These are phyloP conservation scores for Triticum turgidum DNA, from an alignment of 176 grass and related monocot genomes.

Conservation along the genomic window DNA sequence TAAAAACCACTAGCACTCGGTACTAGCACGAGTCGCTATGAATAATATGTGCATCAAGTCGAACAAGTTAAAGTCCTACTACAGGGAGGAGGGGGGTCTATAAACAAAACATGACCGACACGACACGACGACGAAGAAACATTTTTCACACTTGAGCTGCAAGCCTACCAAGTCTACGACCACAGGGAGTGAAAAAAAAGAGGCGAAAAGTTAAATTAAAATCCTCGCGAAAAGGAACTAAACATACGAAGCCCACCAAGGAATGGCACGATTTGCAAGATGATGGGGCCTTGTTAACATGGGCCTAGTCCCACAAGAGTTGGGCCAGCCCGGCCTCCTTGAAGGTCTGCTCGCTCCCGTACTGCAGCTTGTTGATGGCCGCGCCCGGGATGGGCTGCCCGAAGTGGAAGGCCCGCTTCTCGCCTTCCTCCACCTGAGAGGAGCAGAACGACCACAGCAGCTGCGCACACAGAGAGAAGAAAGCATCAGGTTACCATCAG, in stretches of 20 bases:
- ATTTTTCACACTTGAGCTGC: conserved; percentile 27
- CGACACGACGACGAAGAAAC: neutral
- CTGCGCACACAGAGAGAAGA: conserved; percentile 17
- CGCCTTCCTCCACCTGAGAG: conserved; percentile 51
- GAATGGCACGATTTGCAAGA: neutral
- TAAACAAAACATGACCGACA: conserved; percentile 24
- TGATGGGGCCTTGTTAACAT: neutral
- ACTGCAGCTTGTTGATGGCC: conserved; percentile 61
- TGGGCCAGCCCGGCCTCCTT: conserved; percentile 64
- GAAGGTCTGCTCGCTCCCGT: conserved; percentile 55
- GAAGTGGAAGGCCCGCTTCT: conserved; percentile 70
- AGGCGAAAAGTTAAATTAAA: neutral
- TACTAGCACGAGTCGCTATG: neutral
- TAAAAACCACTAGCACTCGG: neutral
- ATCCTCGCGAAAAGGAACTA: neutral
- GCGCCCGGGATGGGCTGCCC: conserved; percentile 59
- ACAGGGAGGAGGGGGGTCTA: neutral
- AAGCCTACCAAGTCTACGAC: neutral
- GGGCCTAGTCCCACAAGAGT: conserved; percentile 66
- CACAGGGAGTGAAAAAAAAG: neutral
- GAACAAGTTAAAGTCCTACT: conserved; percentile 8
- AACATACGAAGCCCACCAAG: neutral
- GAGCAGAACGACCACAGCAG: conserved; percentile 89
- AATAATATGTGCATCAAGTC: conserved; percentile 41
- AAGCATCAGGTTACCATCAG: too few relatives aligned